These are phyloP conservation scores for Thelonectria rubi DNA, from an alignment of 2,329 filamentous ascomycete genomes.

Conservation along the genomic window DNA sequence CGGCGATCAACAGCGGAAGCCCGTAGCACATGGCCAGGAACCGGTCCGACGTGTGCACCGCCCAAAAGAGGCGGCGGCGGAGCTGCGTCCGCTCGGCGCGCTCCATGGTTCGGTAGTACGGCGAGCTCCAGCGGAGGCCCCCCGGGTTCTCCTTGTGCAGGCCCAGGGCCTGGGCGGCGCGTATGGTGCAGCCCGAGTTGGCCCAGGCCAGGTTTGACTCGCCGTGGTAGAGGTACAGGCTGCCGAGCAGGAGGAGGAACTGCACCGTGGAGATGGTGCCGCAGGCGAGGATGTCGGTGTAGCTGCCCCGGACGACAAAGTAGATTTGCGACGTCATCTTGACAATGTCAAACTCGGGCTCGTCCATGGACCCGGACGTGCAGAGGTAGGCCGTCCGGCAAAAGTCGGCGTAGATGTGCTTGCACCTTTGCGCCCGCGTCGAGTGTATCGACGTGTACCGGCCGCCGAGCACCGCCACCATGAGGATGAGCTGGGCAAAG, in stretches of 20 bases:
- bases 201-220: neutral
- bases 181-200: neutral
- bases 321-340: constrained; percentile 2
- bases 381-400: neutral
- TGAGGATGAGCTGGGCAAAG: neutral
- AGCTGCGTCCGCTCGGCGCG: neutral
- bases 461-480: neutral
- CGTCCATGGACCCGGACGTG: neutral
- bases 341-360: neutral
- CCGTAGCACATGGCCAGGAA: constrained; percentile 2
- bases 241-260: neutral
- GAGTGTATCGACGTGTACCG: neutral
- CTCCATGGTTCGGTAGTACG: neutral
- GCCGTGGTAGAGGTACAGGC: neutral
- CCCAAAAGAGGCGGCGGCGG: neutral
- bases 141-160: neutral
- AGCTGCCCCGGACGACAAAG: neutral
- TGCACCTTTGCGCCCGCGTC: neutral
- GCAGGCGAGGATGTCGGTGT: neutral
- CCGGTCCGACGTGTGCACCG: neutral
- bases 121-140: neutral
- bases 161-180: neutral
- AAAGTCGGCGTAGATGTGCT: neutral
- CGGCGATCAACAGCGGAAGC: neutral
- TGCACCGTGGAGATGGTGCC: neutral